Evolutionary conservation across 83 land plant genomes (phyloP).

Genomic region (Larix sibirica): DNA sequence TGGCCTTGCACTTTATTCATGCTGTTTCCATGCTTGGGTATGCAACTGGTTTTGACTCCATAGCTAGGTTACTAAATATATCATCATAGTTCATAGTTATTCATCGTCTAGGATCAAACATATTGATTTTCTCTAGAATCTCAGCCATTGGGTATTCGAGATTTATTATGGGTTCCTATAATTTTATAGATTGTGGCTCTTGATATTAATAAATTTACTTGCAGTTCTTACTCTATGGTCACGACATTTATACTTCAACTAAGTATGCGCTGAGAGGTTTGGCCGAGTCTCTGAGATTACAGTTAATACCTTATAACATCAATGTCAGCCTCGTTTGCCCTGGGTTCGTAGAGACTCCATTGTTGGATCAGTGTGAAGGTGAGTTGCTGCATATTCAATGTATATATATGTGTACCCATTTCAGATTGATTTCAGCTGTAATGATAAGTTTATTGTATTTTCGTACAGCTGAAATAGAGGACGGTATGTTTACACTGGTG

Average conservation of each 20-base stretch:
- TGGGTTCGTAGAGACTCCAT: conserved; percentile 15
- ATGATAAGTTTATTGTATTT: too few species aligned
- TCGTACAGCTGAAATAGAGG: neutral
- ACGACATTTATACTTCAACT: conserved; percentile 7
- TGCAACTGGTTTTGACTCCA: too few species aligned
- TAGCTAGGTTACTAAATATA: too few species aligned
- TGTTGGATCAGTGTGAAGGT: neutral
- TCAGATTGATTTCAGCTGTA: too few species aligned
- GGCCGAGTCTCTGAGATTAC: conserved; percentile 6
- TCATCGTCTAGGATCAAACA: too few species aligned
- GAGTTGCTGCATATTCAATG: neutral
- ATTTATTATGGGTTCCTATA: neutral
- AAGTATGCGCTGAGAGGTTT: conserved; percentile 15
- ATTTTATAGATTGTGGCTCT: neutral
- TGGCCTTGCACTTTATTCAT: too few species aligned
- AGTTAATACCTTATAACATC: conserved; percentile 14
- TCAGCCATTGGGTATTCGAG: too few species aligned
- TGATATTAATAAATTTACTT: neutral
- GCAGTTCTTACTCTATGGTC: conserved; percentile 1
- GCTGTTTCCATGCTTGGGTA: too few species aligned
- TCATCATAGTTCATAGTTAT: too few species aligned
- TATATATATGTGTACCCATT: neutral
- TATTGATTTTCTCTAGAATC: too few species aligned
- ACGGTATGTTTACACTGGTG: neutral
- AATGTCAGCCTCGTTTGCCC: conserved; percentile 9